phyloP scores from a whole-genome alignment of 306 rosid species.

The Cucurbita maxima region DNA sequence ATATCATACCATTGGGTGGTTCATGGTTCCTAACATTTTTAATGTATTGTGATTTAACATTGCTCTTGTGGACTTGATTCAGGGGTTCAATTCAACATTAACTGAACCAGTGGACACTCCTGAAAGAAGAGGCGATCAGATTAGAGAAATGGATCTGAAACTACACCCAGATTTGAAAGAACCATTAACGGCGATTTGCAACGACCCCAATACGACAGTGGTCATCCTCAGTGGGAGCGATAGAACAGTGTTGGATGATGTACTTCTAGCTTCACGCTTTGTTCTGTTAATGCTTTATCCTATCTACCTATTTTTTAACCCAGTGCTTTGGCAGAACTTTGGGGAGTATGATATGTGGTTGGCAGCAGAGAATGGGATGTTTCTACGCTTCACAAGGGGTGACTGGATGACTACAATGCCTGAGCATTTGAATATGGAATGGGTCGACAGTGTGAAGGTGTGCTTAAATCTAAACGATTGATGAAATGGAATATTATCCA shows the following conservation, averaged over 20 bases:
- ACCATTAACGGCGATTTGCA: constrained; percentile 47
- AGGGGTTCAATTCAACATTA: constrained; percentile 92
- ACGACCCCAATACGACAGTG: constrained; percentile 63
- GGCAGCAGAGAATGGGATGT: constrained; percentile 99
- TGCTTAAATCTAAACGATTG: constrained; percentile 12
- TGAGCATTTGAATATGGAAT: constrained; percentile 86
- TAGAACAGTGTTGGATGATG: constrained; percentile 52
- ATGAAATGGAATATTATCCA: constrained; percentile 1
- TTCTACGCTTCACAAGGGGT: constrained; percentile 53
- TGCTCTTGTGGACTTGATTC: constrained; percentile 13
- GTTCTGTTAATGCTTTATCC: constrained; percentile 5
- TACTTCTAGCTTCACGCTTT: constrained; percentile 19
- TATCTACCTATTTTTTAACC: constrained; percentile 12
- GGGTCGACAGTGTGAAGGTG: constrained; percentile 93
- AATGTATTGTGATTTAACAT: neutral
- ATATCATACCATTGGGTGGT: too few relatives aligned
- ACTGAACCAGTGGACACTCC: constrained; percentile 78
- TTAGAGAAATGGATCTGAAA: constrained; percentile 71
- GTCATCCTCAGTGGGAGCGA: constrained; percentile 88
- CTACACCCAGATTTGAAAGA: constrained; percentile 69
- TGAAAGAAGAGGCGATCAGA: constrained; percentile 67
- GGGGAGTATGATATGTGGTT: constrained; percentile 72
- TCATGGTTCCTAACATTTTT: neutral
- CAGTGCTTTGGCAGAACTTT: constrained; percentile 48
- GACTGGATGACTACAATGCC: constrained; percentile 99